Base-by-base conservation (phyloP, 2,329 filamentous ascomycete species). In the Scedosporium apiospermum region DNA sequence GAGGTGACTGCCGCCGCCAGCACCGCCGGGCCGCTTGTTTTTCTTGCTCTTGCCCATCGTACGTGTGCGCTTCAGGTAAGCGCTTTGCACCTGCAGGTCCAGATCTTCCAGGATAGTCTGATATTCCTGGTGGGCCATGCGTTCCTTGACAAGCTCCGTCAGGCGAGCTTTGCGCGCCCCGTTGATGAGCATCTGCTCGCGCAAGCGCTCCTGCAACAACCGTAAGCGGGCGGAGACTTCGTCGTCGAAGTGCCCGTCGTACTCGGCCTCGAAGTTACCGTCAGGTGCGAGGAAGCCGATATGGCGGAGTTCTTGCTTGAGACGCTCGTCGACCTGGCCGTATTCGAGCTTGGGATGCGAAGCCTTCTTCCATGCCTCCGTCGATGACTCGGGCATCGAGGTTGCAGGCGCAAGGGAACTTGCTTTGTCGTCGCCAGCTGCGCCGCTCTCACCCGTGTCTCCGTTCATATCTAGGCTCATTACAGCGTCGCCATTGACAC, bases 41-140 rank as follows among this genome's bases (percentile, higher is more conserved):
- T 96, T 96, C 75, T 96, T 96, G 74, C 87, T 91, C 78, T 98
- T 96, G 73, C 93, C 91, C 76, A 98, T 88, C 0, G 91, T 96
- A 57, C 95, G 87, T 30, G 93, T 98, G 26, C 95, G 89, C 78
- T 99, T 99, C 55, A 96, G 86, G 71, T 98, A 99, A 3, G 95
- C 93, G 60, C 91, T 88, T 71, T 98, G 93, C 51, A 98, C 92
- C 72, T 98, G 95, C 51, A 88, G 87, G 78, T 99, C 95, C 23
- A 99, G 86, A 73, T 99, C 95, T 72, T 99, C 95, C 60, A 96
- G 88, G 68, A 99, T 99, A 63, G 92, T 97, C 73, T 88, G 89
- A 78, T 96, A 99, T 73, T 99, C 95, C 72, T 99, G 95, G 76
- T 95, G 88, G 0, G 95, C 95, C 85, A 99, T 93, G 67, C 91